These are phyloP conservation scores for Suillus hirtellus DNA, from an alignment of 768 basidiomycete species.

Conservation along the genomic window DNA sequence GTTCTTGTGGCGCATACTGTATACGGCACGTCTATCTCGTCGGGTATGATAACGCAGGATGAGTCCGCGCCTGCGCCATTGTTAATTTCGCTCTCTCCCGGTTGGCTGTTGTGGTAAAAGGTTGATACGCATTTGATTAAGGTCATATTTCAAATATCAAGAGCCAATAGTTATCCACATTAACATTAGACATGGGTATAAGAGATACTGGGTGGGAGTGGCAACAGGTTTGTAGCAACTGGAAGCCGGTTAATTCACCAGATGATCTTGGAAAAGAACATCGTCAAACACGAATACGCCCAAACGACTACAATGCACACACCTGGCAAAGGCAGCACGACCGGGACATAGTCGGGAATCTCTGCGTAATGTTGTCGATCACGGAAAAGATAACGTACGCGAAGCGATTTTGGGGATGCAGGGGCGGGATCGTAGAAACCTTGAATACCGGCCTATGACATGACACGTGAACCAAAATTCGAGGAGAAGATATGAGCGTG, in stretches of 20 bases:
- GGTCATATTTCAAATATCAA: neutral
- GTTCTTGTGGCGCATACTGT: neutral
- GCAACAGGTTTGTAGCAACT: neutral
- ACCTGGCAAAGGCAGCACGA: constrained; percentile 78
- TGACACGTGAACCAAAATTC: constrained; percentile 1
- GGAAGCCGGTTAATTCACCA: constrained; percentile 24
- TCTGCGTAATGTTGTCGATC: constrained; percentile 75
- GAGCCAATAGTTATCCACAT: neutral
- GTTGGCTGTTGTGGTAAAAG: neutral
- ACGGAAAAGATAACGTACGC: constrained; percentile 76
- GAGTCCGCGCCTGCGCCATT: neutral
- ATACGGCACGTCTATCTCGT: neutral
- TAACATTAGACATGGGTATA: neutral
- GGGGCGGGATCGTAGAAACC: constrained; percentile 90
- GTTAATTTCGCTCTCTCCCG: constrained; percentile 1
- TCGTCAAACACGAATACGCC: constrained; percentile 12
- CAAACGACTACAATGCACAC: constrained; percentile 31
- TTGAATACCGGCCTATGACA: constrained; percentile 62
- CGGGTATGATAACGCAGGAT: neutral
- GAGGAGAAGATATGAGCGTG: neutral
- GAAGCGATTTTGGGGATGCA: constrained; percentile 65
- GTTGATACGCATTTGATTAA: neutral
- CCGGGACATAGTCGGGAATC: constrained; percentile 65
- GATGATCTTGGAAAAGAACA: constrained; percentile 23
- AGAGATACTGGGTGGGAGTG: neutral